phyloP scores from a whole-genome alignment of 176 grass and related monocot species.

The Cymbopogon citratus region DNA sequence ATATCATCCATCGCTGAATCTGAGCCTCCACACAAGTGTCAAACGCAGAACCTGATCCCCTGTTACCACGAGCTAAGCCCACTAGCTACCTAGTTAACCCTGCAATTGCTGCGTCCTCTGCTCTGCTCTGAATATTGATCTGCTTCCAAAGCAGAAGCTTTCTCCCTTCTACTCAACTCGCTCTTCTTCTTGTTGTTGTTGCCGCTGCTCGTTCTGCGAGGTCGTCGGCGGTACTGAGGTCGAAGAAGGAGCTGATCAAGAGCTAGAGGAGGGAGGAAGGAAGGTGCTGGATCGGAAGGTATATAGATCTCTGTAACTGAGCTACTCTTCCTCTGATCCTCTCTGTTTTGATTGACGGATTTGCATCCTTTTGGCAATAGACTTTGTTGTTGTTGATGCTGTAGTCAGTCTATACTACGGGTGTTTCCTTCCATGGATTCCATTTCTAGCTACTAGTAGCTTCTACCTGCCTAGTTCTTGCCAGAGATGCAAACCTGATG shows the following conservation, averaged over 20 bases:
- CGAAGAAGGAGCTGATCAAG: too few relatives aligned
- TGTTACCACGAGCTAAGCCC: not conserved
- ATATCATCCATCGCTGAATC: constrained; percentile 2
- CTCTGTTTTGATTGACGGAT: not conserved
- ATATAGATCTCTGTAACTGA: not conserved
- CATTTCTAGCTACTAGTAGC: too few relatives aligned
- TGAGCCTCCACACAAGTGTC: not conserved
- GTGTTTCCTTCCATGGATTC: not conserved
- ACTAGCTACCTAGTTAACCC: not conserved
- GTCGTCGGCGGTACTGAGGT: too few relatives aligned
- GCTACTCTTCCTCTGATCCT: not conserved
- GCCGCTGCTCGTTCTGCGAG: not conserved
- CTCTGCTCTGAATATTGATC: not conserved
- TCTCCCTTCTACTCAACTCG: not conserved
- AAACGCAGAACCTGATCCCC: not conserved
- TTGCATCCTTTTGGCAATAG: not conserved
- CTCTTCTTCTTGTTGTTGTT: not conserved
- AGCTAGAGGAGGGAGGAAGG: not conserved
- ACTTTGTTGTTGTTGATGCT: not conserved
- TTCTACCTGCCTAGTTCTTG: not conserved
- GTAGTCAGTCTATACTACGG: not conserved
- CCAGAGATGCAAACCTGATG: not conserved
- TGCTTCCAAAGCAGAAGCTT: not conserved
- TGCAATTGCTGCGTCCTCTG: not conserved
- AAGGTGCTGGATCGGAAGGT: not conserved